A percentile compares a stretch with the other conserved stretches of the same genome.
Conservation (phyloP, 352 stramenopile species). For the Thalassiosira exigua region DNA sequence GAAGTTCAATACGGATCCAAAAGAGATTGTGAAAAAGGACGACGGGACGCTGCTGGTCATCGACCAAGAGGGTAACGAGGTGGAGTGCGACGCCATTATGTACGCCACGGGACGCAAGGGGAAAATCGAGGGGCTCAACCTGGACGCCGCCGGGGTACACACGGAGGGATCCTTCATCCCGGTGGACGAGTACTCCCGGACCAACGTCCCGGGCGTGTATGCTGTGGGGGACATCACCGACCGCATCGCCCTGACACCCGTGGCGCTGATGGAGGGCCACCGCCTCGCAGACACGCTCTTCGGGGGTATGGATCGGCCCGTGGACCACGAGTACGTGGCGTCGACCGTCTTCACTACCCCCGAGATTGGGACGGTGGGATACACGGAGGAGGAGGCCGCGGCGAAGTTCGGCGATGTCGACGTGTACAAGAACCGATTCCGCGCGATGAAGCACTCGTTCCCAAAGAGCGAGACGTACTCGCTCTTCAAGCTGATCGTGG, state of each 20-base stretch:
- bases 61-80: constrained; percentile 64
- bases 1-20: constrained; percentile 73
- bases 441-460: constrained; percentile 89
- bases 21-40: constrained; percentile 57
- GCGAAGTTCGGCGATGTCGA: constrained; percentile 95
- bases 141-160: constrained; percentile 86
- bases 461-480: constrained; percentile 85
- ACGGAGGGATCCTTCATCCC: constrained; percentile 78
- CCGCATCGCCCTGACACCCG: constrained; percentile 89
- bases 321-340: constrained; percentile 70
- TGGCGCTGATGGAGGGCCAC: constrained; percentile 89
- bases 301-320: constrained; percentile 83
- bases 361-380: constrained; percentile 91
- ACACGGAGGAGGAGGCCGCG: constrained; percentile 92
- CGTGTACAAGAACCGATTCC: constrained; percentile 93
- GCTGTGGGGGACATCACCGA: constrained; percentile 89
- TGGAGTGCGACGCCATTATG: constrained; percentile 90
- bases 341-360: constrained; percentile 94
- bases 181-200: constrained; percentile 92
- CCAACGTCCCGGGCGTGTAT: constrained; percentile 86
- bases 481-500: constrained; percentile 92
- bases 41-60: constrained; percentile 81
- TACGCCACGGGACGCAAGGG: constrained; percentile 84
- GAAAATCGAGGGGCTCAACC: constrained; percentile 78
- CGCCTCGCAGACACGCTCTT: constrained; percentile 89